These are phyloP conservation scores for Ogataea trehalophila DNA, from an alignment of 805 yeast species.

Conservation along the genomic window DNA sequence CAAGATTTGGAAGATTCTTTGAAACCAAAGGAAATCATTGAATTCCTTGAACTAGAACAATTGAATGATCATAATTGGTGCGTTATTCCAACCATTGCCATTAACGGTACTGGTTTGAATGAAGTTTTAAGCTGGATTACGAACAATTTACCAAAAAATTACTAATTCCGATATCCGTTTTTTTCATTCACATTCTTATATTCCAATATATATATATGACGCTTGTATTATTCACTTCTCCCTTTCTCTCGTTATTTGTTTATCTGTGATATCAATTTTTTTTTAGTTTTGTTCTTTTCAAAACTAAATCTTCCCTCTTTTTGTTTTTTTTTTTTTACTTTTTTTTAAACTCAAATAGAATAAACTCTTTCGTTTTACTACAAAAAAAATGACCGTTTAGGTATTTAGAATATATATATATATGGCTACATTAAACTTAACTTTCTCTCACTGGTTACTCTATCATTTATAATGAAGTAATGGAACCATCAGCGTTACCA, in stretches of 20 bases:
- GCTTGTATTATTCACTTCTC: no score
- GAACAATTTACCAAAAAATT: constrained; percentile 35
- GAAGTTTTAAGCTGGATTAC: constrained; percentile 88
- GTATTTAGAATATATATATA: no score
- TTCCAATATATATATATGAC: no score
- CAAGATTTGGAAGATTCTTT: constrained; percentile 72
- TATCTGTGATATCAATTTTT: background rate
- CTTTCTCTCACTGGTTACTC: background rate
- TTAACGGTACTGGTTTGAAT: constrained; percentile 82
- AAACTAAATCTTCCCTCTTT: background rate
- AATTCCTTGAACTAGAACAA: constrained; percentile 56
- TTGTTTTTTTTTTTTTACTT: background rate
- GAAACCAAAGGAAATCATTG: constrained; percentile 77
- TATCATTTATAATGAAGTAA: constrained; percentile 9
- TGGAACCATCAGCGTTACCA: constrained; percentile 74
- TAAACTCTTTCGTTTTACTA: background rate
- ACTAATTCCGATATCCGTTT: background rate
- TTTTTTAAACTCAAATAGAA: no score
- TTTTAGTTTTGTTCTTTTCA: background rate
- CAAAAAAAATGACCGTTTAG: no score
- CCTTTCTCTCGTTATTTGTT: background rate
- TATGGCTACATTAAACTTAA: background rate
- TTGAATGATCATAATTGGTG: constrained; percentile 77
- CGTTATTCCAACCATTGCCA: constrained; percentile 86
- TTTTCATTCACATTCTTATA: no score